Evolutionary conservation across 2,329 filamentous ascomycete genomes (phyloP), one percentile per base, ranked within the genome.

Genomic region (Claviceps quebecensis): DNA sequence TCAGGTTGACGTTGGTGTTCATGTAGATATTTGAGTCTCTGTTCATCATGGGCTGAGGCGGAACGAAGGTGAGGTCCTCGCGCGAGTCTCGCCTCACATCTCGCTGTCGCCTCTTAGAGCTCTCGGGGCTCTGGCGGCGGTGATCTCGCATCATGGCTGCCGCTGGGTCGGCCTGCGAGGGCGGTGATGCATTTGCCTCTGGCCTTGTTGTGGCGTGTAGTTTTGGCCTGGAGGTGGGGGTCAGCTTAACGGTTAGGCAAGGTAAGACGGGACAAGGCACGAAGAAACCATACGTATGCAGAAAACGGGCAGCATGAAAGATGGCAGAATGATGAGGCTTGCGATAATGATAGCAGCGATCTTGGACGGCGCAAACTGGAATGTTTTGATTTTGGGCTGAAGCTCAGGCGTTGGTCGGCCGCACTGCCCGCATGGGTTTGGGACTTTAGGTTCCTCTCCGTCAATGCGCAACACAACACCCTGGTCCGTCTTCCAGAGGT

Each of bases 111-210:
- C 75, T 73, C 63, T 73, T 69, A 62, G 71, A 71, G 69, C 71
- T 71, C 59, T 78, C 76, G 52, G 73, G 74, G 67, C 75, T 78
- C 69, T 75, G 72, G 61, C 72, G 73, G 64, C 75, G 74, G 66
- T 71, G 68, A 61, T 73, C 71, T 69, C 72, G 69, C 74, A 77
- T 74, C 73, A 74, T 78, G 63, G 62, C 69, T 57, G 60, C 61
- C 57, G 57, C 52, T 60, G 55, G 52, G 52, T 56, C 57, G 55
- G 56, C 56, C 56, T 16, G 41, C n/a, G 37, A 46, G 46, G 43
- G 52, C 46, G 43, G 49, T 38, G 41, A 49, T 46, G 36, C 49
- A 52, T 51, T 49, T 48, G 48, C 45, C 40, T 54, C 50, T 52
- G 54, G 54, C 47, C 49, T 43, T 37, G 43, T 37, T 23, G 19